phyloP scores from a whole-genome alignment of 306 rosid genomes.

The Biancaea sappan region DNA sequence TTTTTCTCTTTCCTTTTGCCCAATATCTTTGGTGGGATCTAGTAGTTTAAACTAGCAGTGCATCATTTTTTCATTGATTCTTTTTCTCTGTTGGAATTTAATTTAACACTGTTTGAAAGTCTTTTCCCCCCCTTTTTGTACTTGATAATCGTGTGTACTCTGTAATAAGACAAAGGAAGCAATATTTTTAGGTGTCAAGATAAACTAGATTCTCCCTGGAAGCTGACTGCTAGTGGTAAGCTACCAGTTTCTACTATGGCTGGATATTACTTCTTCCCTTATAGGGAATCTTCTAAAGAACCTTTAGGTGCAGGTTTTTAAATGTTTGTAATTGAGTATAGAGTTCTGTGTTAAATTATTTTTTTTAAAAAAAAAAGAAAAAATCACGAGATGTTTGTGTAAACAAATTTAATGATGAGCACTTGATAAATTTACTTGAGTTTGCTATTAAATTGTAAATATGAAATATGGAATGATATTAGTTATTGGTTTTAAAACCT shows the following conservation, averaged over 20 bases:
- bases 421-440: too few species aligned
- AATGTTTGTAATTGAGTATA: too few species aligned
- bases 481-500: too few species aligned
- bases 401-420: too few species aligned
- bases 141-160: constrained; percentile 39
- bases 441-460: too few species aligned
- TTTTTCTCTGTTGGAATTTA: constrained; percentile 61
- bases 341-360: too few species aligned
- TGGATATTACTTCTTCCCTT: not conserved
- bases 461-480: too few species aligned
- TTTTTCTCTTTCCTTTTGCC: constrained; percentile 18
- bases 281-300: too few species aligned
- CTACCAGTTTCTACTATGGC: constrained; percentile 8
- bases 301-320: too few species aligned
- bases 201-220: constrained; percentile 31
- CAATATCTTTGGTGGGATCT: constrained; percentile 69
- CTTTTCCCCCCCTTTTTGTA: constrained; percentile 27
- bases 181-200: constrained; percentile 39
- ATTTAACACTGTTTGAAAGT: constrained; percentile 45
- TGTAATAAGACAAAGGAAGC: constrained; percentile 38
- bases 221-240: not conserved
- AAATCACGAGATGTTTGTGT: too few species aligned
- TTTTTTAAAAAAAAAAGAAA: too few species aligned
- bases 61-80: constrained; percentile 88
- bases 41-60: constrained; percentile 75